phyloP scores from a whole-genome alignment of 2,329 filamentous ascomycete species.

The Fonsecaea pugnacius region DNA sequence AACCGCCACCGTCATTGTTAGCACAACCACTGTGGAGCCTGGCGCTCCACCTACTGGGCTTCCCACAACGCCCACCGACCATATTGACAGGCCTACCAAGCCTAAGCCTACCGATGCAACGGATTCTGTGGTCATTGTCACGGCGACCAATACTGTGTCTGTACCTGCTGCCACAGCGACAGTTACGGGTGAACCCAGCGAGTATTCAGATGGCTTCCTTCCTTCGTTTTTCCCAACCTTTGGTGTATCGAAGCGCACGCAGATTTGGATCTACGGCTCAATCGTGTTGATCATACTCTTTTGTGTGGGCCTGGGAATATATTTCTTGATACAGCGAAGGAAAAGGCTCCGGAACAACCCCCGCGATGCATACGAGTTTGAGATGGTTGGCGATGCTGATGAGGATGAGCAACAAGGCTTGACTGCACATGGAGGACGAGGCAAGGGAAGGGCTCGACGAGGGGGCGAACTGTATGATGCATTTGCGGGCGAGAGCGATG shows the following conservation, averaged over 20 bases:
- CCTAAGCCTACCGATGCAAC: conserved; percentile 55
- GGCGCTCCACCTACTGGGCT: conserved; percentile 40
- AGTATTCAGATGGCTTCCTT: conserved; percentile 62
- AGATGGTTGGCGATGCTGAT: conserved; percentile 85
- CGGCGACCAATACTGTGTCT: conserved; percentile 38
- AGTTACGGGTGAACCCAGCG: conserved; percentile 39
- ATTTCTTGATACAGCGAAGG: conserved; percentile 78
- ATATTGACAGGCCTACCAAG: conserved; percentile 68
- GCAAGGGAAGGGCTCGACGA: conserved; percentile 56
- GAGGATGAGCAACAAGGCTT: conserved; percentile 56
- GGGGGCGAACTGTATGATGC: conserved; percentile 96
- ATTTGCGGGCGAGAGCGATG: conserved; percentile 90
- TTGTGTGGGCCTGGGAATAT: conserved; percentile 77
- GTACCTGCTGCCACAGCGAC: conserved; percentile 41
- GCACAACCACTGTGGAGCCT: conserved; percentile 63
- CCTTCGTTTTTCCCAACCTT: conserved; percentile 90
- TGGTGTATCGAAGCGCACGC: conserved; percentile 81
- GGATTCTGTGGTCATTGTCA: conserved; percentile 38
- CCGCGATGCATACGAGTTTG: conserved; percentile 89
- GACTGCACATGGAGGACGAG: conserved; percentile 51
- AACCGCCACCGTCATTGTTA: conserved; percentile 60
- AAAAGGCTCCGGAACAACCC: conserved; percentile 74
- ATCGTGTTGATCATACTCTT: conserved; percentile 83
- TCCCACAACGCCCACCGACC: conserved; percentile 63
- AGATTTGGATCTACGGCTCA: conserved; percentile 91